Percentiles rank a stretch among this genome's conserved stretches.
Conservation (phyloP, 2,329 filamentous ascomycete genomes). For the Aspergillus vadensis region DNA sequence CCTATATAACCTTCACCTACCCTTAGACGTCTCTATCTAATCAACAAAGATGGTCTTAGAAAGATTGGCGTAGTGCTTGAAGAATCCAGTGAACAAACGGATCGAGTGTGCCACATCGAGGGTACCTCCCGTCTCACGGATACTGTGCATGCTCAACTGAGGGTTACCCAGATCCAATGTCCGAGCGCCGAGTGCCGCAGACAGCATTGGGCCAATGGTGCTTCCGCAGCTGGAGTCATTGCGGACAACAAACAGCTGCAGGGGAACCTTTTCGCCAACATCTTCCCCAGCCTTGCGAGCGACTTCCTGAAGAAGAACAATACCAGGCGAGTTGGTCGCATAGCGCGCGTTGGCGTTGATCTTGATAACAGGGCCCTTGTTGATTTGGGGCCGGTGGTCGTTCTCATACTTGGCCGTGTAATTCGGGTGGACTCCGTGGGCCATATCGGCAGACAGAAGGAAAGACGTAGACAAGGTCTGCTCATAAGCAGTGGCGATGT, state of each 20-base stretch:
- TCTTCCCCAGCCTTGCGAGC: slow-evolving; percentile 62
- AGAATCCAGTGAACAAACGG: slow-evolving; percentile 84
- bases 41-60: slow-evolving; percentile 84
- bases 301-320: slow-evolving; percentile 86
- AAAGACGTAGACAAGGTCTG: slow-evolving; percentile 90
- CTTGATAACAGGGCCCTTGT: slow-evolving; percentile 95
- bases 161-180: slow-evolving; percentile 93
- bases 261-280: slow-evolving; percentile 70
- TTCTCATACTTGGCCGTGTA: slow-evolving; percentile 89
- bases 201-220: slow-evolving; percentile 97
- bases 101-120: slow-evolving; percentile 86
- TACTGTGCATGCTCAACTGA: slow-evolving; percentile 95
- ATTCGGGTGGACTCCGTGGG: slow-evolving; percentile 93
- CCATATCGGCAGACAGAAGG: slow-evolving; percentile 96
- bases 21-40: slow-evolving; percentile 41
- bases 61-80: slow-evolving; percentile 77
- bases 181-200: slow-evolving; percentile 79
- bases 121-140: slow-evolving; percentile 86
- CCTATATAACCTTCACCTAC: neutral
- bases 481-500: slow-evolving; percentile 81
- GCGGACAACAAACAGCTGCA: slow-evolving; percentile 93
- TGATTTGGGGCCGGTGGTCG: slow-evolving; percentile 90
- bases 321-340: slow-evolving; percentile 93
- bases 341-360: slow-evolving; percentile 97
- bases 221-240: slow-evolving; percentile 94